Base-by-base conservation (phyloP, 163 green algal species). In the Coccomyxa subellipsoidea region DNA sequence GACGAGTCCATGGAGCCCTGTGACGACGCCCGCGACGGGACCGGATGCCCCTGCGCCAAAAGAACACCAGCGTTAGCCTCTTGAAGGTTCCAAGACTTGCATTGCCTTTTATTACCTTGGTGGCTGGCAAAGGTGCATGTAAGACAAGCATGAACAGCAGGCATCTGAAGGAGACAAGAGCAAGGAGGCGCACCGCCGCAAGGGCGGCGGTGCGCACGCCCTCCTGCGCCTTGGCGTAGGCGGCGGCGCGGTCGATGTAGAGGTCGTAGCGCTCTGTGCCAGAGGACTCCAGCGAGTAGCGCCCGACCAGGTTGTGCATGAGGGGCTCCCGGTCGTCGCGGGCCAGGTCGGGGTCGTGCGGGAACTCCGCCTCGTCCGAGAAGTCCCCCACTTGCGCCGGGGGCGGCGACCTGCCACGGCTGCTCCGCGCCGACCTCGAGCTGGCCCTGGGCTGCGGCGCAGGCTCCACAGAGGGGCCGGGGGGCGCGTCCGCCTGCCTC, bases 221-320 rank as follows among this genome's bases (percentile, higher is more conserved):
- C 70, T 77, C 32, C 4, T 77, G 70, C 4, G 70, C 70, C 32
- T 77, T 77, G 25, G 31, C 70, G 70, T 77, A 77, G 32, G 70
- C 70, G 31, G 70, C 32, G 4, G 70, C 70, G 21, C 70, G 31
- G 25, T 77, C 70, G 32, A 77, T 77, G 70, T 77, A 77, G 2
- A 77, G 32, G 25, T 77, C 70, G 6, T 77, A 77, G 70, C 70
- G 70, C 70, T 77, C 70, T 9, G 32, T 77, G 70, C 70, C 70
- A 7, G 70, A 47, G 21, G 32, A 77, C 70, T 77, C 70, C n/a
- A 77, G 70, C 7, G 70, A 77, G 18, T 38, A 40, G 21, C 18
- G 32, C 10, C 70, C 70, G 31, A 9, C 8, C 70, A 77, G 70
- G 21, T 77, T 77, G 66, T 77, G 18, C 70, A 77, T 40, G 34